Base-by-base conservation (phyloP, 2,329 filamentous ascomycete species). In the Ophiocordyceps robertsii region DNA sequence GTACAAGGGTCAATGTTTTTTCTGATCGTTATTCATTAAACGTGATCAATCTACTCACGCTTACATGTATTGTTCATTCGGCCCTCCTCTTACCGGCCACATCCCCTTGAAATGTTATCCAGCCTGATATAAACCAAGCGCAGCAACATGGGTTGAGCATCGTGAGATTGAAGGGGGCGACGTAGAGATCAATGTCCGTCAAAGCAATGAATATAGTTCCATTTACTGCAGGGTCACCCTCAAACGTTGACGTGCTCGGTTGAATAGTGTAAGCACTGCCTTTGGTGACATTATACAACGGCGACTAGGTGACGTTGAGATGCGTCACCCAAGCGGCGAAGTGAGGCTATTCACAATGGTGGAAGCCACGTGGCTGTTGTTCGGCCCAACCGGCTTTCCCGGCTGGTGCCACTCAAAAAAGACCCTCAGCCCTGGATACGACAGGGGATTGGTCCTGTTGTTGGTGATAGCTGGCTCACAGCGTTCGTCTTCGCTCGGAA, bases 261-360 rank as follows among this genome's bases (percentile, higher is more conserved):
- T 93, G 84, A 47, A 80, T 75, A 0, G 84, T 86, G 56, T 68
- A 81, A 0, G 80, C 83, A 3, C 65, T 65, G 43, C 72, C 72
- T 4, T 66, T 61, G 4, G 69, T 75, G 4, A 73, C 53, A 42
- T 77, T 66, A n/a, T 61, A 58, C n/a, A 84, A 56, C 0, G 70
- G 65, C 1, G 78, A 72, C 55, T 84, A 84, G 0, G 86, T 92
- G 12, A 83, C 68, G 47, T 84, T 87, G 16, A 92, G 66, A 66
- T 92, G 86, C 1, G 71, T 73, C 1, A 84, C 81, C 84, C 85
- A 94, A 0, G 77, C 74, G 0, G 85, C 84, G 49, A 73, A 93
- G 44, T 65, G 62, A 0, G 86, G 81, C 4, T 58, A 51, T 2
- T 69, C 0, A 80, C 82, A 0, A 68, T 66, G 1, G 70, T 75